Conservation (phyloP, 768 basidiomycete genomes). For the Sarcomyxa edulis region DNA sequence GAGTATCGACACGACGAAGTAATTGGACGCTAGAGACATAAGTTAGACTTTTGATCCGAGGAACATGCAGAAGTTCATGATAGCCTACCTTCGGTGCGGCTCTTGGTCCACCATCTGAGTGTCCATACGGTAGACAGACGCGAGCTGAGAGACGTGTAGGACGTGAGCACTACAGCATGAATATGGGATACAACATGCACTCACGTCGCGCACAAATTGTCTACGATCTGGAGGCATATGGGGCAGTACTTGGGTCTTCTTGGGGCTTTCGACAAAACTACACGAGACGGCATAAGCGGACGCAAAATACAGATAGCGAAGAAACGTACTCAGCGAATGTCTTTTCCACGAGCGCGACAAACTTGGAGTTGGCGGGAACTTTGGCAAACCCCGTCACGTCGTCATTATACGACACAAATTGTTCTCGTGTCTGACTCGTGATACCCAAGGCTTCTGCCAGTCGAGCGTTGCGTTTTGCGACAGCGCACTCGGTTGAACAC, state of each 20-base stretch:
- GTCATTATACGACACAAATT: conserved; percentile 47
- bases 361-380: conserved; percentile 58
- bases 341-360: conserved; percentile 71
- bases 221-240: conserved; percentile 77
- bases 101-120: conserved; percentile 89
- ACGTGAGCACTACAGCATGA: background rate
- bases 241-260: conserved; percentile 67
- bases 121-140: conserved; percentile 76
- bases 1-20: conserved; percentile 75
- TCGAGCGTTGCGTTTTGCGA: conserved; percentile 82
- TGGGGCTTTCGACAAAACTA: conserved; percentile 69
- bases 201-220: conserved; percentile 76
- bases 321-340: conserved; percentile 71
- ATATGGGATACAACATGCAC: conserved; percentile 17
- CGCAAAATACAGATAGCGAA: conserved; percentile 13
- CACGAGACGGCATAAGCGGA: conserved; percentile 5
- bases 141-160: conserved; percentile 42
- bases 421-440: conserved; percentile 42
- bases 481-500: conserved; percentile 78
- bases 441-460: conserved; percentile 93
- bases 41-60: background rate
- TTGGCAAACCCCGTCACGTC: conserved; percentile 61
- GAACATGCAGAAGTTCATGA: background rate
- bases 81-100: conserved; percentile 61
- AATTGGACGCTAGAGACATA: conserved; percentile 61